Conservation (phyloP, 371 early-diverging fungal genomes). For the Actinomortierella ambigua region DNA sequence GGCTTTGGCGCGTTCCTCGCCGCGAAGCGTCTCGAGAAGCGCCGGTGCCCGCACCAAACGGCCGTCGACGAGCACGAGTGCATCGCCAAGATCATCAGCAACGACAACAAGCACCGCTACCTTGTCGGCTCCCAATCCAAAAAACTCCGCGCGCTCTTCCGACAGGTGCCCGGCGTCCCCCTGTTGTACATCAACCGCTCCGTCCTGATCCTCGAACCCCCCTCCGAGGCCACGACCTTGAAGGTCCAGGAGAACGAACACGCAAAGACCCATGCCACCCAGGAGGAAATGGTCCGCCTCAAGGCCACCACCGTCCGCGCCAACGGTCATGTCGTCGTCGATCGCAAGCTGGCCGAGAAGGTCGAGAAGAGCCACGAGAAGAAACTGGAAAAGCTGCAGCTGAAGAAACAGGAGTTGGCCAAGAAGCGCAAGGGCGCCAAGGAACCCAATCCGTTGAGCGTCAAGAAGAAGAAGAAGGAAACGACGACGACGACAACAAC, state of each 20-base stretch:
- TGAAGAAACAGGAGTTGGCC: conserved; percentile 34
- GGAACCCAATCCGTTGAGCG: conserved; percentile 85
- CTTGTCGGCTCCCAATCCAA: conserved; percentile 83
- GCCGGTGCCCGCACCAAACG: conserved; percentile 77
- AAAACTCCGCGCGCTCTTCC: conserved; percentile 65
- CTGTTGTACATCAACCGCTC: conserved; percentile 80
- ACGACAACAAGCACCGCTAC: conserved; percentile 77
- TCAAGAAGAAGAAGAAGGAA: conserved; percentile 77
- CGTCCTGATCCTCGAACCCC: conserved; percentile 84
- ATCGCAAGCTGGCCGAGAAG: conserved; percentile 23
- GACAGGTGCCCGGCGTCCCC: conserved; percentile 84
- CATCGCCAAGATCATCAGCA: conserved; percentile 69
- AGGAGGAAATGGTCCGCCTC: conserved; percentile 49
- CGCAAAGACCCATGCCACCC: conserved; percentile 55
- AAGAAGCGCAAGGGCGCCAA: conserved; percentile 67
- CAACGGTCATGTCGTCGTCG: conserved; percentile 30
- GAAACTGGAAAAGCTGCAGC: conserved; percentile 36
- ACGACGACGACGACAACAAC: conserved; percentile 30
- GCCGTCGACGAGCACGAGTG: conserved; percentile 76
- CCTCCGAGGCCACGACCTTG: conserved; percentile 56
- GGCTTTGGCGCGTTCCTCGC: conserved; percentile 59
- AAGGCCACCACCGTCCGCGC: conserved; percentile 40
- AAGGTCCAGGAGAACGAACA: conserved; percentile 50
- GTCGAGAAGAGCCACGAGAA: conserved; percentile 25
- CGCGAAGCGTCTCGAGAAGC: conserved; percentile 73